Percentiles rank a stretch among this genome's conserved stretches.
Conservation (phyloP, 345 rosid genomes). For the Schrenkiella parvula region DNA sequence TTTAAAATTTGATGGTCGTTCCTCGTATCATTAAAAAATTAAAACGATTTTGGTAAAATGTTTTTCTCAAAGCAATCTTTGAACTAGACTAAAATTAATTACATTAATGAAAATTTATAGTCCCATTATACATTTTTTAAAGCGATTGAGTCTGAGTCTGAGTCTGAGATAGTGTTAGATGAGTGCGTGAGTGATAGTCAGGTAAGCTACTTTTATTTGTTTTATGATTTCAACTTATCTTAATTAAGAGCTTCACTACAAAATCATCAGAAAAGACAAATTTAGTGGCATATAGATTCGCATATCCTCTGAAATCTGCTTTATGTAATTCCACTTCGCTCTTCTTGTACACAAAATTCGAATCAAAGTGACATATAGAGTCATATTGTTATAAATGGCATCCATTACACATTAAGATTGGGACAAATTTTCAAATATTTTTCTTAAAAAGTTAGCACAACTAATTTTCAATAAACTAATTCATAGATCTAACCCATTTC, state of each 20-base stretch:
- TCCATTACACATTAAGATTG: constrained; percentile 15
- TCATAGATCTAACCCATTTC: not conserved
- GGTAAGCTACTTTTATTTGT: not conserved
- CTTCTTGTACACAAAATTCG: not conserved
- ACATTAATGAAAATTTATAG: not conserved
- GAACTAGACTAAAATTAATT: not conserved
- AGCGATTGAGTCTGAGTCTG: not conserved
- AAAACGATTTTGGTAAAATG: not conserved
- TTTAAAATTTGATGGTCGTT: not conserved
- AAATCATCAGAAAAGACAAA: not conserved
- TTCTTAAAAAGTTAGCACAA: not conserved
- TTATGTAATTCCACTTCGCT: constrained; percentile 11
- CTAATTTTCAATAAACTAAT: not conserved
- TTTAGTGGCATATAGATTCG: constrained; percentile 20
- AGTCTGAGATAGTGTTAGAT: not conserved
- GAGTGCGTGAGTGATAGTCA: not conserved
- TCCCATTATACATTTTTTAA: not conserved
- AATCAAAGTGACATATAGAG: constrained; percentile 2
- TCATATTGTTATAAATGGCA: constrained; percentile 19
- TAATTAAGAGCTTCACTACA: not conserved
- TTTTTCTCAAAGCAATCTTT: not conserved
- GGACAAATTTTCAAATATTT: not conserved
- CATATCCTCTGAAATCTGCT: constrained; percentile 10
- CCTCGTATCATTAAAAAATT: not conserved
- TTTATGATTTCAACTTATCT: not conserved